Percentiles rank a stretch among this genome's conserved stretches.
Conservation (phyloP, 306 rosid species). For the Ochetophila trinervis region DNA sequence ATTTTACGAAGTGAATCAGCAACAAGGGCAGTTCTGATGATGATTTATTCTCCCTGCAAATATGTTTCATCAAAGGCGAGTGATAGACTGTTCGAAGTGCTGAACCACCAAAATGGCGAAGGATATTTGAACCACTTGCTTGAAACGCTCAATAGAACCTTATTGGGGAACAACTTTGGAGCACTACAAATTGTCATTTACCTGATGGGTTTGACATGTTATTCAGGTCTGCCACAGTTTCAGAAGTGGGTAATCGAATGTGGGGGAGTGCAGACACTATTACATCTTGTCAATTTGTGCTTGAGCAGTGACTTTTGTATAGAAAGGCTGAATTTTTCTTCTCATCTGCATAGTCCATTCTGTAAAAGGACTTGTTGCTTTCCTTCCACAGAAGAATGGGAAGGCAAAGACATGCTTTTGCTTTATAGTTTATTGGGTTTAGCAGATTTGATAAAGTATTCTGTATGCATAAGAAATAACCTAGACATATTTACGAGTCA, state of each 20-base stretch:
- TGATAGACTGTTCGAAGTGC: slow-evolving; percentile 43
- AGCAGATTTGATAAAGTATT: slow-evolving; percentile 56
- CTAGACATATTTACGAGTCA: slow-evolving; percentile 22
- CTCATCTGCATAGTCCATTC: slow-evolving; percentile 45
- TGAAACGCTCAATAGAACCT: slow-evolving; percentile 40
- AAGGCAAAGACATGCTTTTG: slow-evolving; percentile 55
- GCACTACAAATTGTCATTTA: slow-evolving; percentile 49
- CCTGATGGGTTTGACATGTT: slow-evolving; percentile 54
- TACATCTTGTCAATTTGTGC: slow-evolving; percentile 54
- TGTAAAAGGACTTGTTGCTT: slow-evolving; percentile 61
- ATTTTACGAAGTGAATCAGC: slow-evolving; percentile 57
- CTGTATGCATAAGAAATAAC: slow-evolving; percentile 28
- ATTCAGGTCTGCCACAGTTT: slow-evolving; percentile 48
- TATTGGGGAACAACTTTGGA: slow-evolving; percentile 46
- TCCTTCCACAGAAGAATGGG: slow-evolving; percentile 61
- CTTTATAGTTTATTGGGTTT: slow-evolving; percentile 69
- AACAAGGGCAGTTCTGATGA: slow-evolving; percentile 72
- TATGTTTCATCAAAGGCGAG: slow-evolving; percentile 57
- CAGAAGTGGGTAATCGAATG: slow-evolving; percentile 36
- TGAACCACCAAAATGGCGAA: slow-evolving; percentile 38
- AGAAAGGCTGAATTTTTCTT: slow-evolving; percentile 43
- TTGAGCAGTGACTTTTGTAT: slow-evolving; percentile 38
- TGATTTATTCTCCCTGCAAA: slow-evolving; percentile 79
- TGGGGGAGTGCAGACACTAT: slow-evolving; percentile 39
- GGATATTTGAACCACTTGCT: slow-evolving; percentile 37